A percentile compares a stretch with the other conserved stretches of the same genome.
Evolutionary conservation across 2,329 filamentous ascomycete genomes (phyloP).

Genomic region (Zymoseptoria tritici): DNA sequence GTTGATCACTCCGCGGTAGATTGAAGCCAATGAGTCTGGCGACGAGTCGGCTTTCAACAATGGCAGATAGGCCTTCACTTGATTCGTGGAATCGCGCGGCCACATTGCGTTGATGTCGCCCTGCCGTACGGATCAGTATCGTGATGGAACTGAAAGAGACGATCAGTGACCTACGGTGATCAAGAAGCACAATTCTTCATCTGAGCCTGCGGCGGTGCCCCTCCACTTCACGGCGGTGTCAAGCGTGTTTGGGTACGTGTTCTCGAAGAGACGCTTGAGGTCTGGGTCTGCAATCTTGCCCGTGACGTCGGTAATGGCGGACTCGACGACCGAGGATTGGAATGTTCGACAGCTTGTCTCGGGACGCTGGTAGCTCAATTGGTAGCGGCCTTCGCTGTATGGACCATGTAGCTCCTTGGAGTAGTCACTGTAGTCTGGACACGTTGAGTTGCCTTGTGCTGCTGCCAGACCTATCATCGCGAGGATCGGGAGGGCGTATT

Average conservation of each 20-base stretch:
- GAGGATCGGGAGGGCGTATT: slow-evolving; percentile 5
- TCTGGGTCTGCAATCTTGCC: slow-evolving; percentile 46
- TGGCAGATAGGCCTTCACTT: slow-evolving; percentile 62
- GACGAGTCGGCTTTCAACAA: slow-evolving; percentile 50
- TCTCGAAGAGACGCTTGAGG: slow-evolving; percentile 62
- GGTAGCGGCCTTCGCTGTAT: slow-evolving; percentile 37
- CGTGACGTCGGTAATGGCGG: slow-evolving; percentile 27
- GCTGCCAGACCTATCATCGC: slow-evolving; percentile 1
- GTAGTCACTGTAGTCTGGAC: slow-evolving; percentile 40
- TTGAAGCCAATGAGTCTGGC: slow-evolving; percentile 54
- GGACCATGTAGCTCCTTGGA: slow-evolving; percentile 36
- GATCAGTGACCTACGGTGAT: slow-evolving; percentile 38
- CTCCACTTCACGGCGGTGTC: slow-evolving; percentile 67
- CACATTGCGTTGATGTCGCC: slow-evolving; percentile 52
- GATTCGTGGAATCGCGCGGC: slow-evolving; percentile 53
- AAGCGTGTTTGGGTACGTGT: slow-evolving; percentile 66
- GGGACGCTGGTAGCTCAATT: slow-evolving; percentile 41
- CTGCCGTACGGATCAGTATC: not conserved
- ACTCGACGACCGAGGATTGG: slow-evolving; percentile 38
- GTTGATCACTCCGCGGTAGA: slow-evolving; percentile 66
- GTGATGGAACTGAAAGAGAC: not conserved
- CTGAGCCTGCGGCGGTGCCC: slow-evolving; percentile 48
- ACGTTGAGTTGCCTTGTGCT: slow-evolving; percentile 12
- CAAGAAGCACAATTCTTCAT: slow-evolving; percentile 57
- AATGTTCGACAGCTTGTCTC: slow-evolving; percentile 40